Conservation (phyloP, 345 rosid species). For the Diplotaxis tenuifolia region DNA sequence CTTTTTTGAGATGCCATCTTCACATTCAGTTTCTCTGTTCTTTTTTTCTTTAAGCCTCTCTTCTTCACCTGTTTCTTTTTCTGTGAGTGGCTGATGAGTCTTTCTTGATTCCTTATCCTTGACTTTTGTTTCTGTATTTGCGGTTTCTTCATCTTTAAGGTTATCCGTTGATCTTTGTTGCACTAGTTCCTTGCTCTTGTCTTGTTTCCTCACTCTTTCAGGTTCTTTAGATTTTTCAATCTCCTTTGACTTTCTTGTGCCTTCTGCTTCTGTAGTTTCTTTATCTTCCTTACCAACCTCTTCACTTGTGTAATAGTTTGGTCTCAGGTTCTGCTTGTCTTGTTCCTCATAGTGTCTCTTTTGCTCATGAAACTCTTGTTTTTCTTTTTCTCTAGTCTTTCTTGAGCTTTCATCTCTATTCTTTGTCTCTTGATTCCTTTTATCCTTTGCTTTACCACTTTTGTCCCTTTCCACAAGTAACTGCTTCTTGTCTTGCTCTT, state of each 20-base stretch:
- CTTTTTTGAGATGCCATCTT: constrained; percentile 10
- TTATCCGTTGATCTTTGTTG: background rate
- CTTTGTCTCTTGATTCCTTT: background rate
- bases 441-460: background rate
- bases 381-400: background rate
- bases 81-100: background rate
- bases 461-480: background rate
- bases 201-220: background rate
- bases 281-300: background rate
- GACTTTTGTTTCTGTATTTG: background rate
- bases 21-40: background rate
- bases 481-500: background rate
- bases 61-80: constrained; percentile 9
- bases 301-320: background rate
- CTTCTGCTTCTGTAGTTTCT: background rate
- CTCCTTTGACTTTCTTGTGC: background rate
- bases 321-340: constrained; percentile 6
- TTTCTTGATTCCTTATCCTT: background rate
- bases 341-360: constrained; percentile 5
- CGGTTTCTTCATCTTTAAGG: background rate
- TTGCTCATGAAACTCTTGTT: background rate
- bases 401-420: constrained; percentile 5
- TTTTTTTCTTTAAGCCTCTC: constrained; percentile 1
- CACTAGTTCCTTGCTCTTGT: background rate
- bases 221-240: too few relatives aligned